Base-by-base conservation (phyloP, 1,284 basidiomycete species). In the Moniliella sp. region DNA sequence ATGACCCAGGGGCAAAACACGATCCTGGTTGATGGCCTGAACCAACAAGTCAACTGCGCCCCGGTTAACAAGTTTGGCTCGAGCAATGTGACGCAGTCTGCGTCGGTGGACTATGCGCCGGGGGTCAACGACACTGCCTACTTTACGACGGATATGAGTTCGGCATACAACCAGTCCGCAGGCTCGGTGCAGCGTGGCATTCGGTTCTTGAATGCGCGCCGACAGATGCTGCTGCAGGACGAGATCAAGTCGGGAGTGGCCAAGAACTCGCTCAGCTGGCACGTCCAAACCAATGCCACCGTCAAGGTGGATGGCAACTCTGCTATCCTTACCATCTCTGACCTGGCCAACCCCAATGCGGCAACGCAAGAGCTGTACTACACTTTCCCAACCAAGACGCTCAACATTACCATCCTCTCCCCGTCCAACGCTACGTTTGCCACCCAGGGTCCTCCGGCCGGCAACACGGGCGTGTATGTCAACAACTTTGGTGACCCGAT, bases 1-100 rank as follows among this genome's bases (percentile, higher is more conserved):
- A 72, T 75, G 61, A 93, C 86, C 1, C 79, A 86, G 62, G 88
- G 88, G 9, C 91, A 99, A 67, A 99, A 97, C 69, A 84, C 82
- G 2, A 69, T 99, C 42, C 50, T 86, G 33, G 70, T 93, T 47
- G 71, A 73, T 61, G 62, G 68, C 43, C 56, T 64, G 29, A 94
- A 97, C 65, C 86, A 97, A 65, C 68, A 75, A 39, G 74, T 88
- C 29, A 59, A 58, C 18, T 77, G 76, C 37, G 32, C 37, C 9
- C 82, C 86, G 0, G 69, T 65, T 13, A 65, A 68, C 19, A 62
- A 61, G 28, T 71, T 70, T 49, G 73, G 65, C 17, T 57, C 66
- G 14, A 64, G 78, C 0, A 71, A 70, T 28, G 76, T 75, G 1
- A 52, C 56, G 0, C 91, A 97, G 61, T 76, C 76, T 16, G 76